Conservation (phyloP, 1,284 basidiomycete genomes). For the Melampsora abietis-canadensis region DNA sequence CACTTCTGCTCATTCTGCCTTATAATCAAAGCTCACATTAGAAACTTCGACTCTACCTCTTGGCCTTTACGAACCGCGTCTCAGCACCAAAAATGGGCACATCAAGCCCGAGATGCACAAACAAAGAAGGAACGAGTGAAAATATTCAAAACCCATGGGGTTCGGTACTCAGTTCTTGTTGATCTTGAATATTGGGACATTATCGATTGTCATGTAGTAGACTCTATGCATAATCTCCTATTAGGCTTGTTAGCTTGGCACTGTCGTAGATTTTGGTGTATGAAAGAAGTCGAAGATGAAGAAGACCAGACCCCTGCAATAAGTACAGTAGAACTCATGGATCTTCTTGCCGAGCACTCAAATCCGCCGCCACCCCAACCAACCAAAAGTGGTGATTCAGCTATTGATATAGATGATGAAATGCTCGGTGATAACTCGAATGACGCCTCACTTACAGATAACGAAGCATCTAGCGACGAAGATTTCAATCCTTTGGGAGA, state of each 20-base stretch:
- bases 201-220: neutral
- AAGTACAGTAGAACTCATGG: neutral
- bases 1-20: slow-evolving; percentile 42
- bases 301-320: neutral
- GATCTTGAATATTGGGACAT: neutral
- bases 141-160: neutral
- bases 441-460: no score
- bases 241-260: neutral
- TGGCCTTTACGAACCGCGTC: neutral
- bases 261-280: neutral
- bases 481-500: neutral
- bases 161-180: neutral
- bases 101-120: neutral
- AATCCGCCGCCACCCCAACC: no score
- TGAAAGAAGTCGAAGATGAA: neutral
- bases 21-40: neutral
- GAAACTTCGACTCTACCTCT: neutral
- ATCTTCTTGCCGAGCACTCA: neutral
- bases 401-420: no score
- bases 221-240: neutral
- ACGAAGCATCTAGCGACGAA: neutral
- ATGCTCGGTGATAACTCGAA: no score
- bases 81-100: neutral
- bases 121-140: neutral
- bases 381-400: no score